Base-by-base conservation (phyloP, 163 green algal genomes). In the Chlorella variabilis region DNA sequence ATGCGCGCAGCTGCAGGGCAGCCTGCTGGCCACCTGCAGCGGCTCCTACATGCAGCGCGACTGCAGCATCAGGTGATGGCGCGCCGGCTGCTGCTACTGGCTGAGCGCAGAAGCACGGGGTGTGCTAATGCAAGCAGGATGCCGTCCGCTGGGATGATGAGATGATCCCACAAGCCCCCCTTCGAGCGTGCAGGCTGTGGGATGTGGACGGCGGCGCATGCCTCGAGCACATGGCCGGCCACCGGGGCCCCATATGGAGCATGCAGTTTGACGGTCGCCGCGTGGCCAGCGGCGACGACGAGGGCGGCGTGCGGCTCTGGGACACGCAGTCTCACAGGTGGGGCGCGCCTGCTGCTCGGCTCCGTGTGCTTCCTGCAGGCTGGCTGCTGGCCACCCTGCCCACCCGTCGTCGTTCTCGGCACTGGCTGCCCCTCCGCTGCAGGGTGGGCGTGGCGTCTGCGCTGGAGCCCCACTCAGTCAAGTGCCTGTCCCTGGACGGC, bases 31-130 rank as follows among this genome's bases (percentile, higher is more conserved):
- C 4, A 54, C 71, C 1, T 78, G 71, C 49, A 78, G 71, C 71
- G 71, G 71, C 9, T 78, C 71, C 29, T 78, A 67, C 71, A 48
- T 78, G 71, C 71, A 78, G 33, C 25, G 36, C 9, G 71, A 78
- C 71, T 78, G 71, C 71, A 78, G 71, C 71, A 78, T 78, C 36
- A 66, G 71, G 71, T 67, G 33, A 38, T 48, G 33, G 9, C 2
- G 39, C 7, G 15, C 25, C 15, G 25, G 54, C 54, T n/a, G 54
- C 54, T n/a, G n/a, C 5, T 62, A 15, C 15, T 25, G 15, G 4
- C 18, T n/a, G 25, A n/a, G 18, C 54, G 54, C 4, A 9, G 23
- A 25, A 8, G 23, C 54, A 62, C n/a, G n/a, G n/a, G n/a, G n/a
- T 62, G 15, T n/a, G 15, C 54, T 9, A 5, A 9, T 29, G 20